These are phyloP conservation scores for Nasturtium officinale DNA, from an alignment of 345 rosid species.

Conservation along the genomic window DNA sequence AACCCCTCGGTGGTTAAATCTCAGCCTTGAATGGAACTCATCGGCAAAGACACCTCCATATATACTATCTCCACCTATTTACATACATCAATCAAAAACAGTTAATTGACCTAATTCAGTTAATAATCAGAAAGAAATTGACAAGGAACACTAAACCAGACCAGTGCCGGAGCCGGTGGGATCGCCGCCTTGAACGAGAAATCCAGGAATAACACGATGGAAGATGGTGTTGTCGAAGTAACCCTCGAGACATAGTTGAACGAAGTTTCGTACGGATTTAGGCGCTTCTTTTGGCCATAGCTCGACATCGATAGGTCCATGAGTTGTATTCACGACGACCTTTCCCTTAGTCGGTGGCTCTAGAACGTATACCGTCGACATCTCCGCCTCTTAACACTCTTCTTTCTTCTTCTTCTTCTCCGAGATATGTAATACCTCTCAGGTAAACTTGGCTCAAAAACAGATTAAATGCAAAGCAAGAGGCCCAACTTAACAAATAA, in stretches of 20 bases:
- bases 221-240: slow-evolving; percentile 84
- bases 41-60: slow-evolving; percentile 73
- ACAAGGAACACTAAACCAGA: not conserved
- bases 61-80: slow-evolving; percentile 84
- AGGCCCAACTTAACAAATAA: not conserved
- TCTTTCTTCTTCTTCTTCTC: slow-evolving; percentile 18
- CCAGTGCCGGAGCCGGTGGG: slow-evolving; percentile 92
- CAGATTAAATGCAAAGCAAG: not conserved
- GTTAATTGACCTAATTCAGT: slow-evolving; percentile 12
- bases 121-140: not conserved
- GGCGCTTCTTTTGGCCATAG: slow-evolving; percentile 97
- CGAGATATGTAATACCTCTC: slow-evolving; percentile 12
- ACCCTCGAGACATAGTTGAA: slow-evolving; percentile 91
- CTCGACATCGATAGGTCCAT: slow-evolving; percentile 90
- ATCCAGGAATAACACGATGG: slow-evolving; percentile 90
- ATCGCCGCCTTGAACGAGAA: slow-evolving; percentile 87
- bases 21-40: slow-evolving; percentile 83
- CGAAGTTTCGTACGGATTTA: slow-evolving; percentile 89
- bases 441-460: not conserved
- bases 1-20: slow-evolving; percentile 88
- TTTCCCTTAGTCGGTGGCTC: slow-evolving; percentile 98
- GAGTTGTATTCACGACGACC: slow-evolving; percentile 72
- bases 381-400: slow-evolving; percentile 32
- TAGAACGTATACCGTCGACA: slow-evolving; percentile 87
- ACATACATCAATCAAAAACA: slow-evolving; percentile 1